Evolutionary conservation across 2,329 filamentous ascomycete genomes (phyloP).

Genomic region (Pseudogymnoascus sp.): DNA sequence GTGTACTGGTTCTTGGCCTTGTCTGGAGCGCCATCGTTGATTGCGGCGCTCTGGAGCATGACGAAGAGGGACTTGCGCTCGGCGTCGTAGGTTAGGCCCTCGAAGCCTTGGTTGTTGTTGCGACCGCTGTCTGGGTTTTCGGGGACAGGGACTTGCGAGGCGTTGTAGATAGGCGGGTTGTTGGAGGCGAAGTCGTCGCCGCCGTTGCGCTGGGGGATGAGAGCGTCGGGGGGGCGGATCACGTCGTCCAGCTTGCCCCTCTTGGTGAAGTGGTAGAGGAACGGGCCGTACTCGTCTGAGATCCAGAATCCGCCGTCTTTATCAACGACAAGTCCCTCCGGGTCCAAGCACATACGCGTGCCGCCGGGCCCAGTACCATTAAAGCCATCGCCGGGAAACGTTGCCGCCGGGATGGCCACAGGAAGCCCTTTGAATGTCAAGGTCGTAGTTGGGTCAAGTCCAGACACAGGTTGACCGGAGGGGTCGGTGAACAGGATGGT

Average conservation of each 20-base stretch:
- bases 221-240: slow-evolving; percentile 55
- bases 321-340: slow-evolving; percentile 57
- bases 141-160: slow-evolving; percentile 36
- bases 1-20: slow-evolving; percentile 47
- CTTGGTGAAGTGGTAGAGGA: slow-evolving; percentile 56
- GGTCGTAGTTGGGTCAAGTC: slow-evolving; percentile 51
- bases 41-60: slow-evolving; percentile 56
- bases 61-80: slow-evolving; percentile 57
- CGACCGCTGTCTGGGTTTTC: slow-evolving; percentile 52
- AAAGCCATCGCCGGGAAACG: slow-evolving; percentile 60
- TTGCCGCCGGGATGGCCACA: slow-evolving; percentile 51
- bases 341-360: slow-evolving; percentile 51
- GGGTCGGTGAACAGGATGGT: slow-evolving; percentile 58
- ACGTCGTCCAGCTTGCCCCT: slow-evolving; percentile 52
- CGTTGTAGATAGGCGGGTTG: slow-evolving; percentile 52
- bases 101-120: slow-evolving; percentile 68
- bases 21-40: slow-evolving; percentile 51
- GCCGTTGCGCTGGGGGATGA: slow-evolving; percentile 56
- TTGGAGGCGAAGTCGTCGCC: slow-evolving; percentile 54
- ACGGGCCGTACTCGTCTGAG: slow-evolving; percentile 63
- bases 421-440: slow-evolving; percentile 48
- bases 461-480: slow-evolving; percentile 52
- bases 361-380: slow-evolving; percentile 52
- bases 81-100: slow-evolving; percentile 55
- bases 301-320: slow-evolving; percentile 58